These are phyloP conservation scores for Incumbomyces delicatus DNA, from an alignment of 2,329 filamentous ascomycete genomes.

Conservation along the genomic window DNA sequence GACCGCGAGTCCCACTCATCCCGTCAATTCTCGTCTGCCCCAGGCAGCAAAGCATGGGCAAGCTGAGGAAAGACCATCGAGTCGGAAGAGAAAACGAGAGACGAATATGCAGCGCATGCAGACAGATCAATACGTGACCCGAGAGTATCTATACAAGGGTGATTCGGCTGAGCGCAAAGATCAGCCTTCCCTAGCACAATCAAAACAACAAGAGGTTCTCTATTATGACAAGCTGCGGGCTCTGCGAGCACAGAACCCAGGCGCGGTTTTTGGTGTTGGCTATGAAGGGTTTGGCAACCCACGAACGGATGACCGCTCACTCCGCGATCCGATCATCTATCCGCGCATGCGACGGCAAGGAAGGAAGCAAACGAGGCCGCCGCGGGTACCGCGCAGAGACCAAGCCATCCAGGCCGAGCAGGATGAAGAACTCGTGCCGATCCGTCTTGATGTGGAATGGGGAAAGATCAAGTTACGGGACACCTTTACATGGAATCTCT, in stretches of 20 bases:
- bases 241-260: conserved; percentile 48
- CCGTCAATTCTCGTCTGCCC: conserved; percentile 24
- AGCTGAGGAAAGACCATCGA: conserved; percentile 23
- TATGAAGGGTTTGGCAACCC: conserved; percentile 87
- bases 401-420: conserved; percentile 79
- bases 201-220: conserved; percentile 57
- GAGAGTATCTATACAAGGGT: conserved; percentile 52
- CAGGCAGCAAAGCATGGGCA: conserved; percentile 21
- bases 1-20: conserved; percentile 25
- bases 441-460: conserved; percentile 87
- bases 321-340: conserved; percentile 64
- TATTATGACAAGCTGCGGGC: conserved; percentile 60
- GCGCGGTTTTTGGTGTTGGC: conserved; percentile 55
- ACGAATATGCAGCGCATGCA: conserved; percentile 39
- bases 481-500: conserved; percentile 96
- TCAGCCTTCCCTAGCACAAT: conserved; percentile 48
- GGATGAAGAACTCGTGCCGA: conserved; percentile 80
- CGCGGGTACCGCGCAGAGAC: conserved; percentile 70
- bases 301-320: conserved; percentile 57
- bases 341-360: conserved; percentile 67
- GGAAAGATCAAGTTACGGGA: conserved; percentile 93
- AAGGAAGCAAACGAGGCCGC: conserved; percentile 60
- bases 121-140: conserved; percentile 55
- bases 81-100: conserved; percentile 37
- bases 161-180: conserved; percentile 43